A percentile compares a stretch with the other conserved stretches of the same genome.
Conservation (phyloP, 768 basidiomycete genomes). For the Tulasnella sp. region DNA sequence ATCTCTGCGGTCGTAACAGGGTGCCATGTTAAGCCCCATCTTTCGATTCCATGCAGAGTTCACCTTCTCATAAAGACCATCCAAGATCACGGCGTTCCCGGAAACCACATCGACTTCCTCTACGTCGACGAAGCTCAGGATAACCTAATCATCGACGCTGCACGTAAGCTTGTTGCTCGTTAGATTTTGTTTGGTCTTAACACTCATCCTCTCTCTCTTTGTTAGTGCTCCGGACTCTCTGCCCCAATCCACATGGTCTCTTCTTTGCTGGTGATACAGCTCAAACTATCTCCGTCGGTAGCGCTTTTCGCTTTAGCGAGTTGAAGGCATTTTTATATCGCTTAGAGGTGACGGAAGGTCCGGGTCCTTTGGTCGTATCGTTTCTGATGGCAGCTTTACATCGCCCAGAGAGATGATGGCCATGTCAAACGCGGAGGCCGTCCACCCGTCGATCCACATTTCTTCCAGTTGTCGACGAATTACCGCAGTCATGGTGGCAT, state of each 20-base stretch:
- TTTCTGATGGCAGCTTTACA: neutral
- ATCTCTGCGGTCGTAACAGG: slow-evolving; percentile 11
- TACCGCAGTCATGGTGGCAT: slow-evolving; percentile 76
- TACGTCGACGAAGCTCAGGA: slow-evolving; percentile 80
- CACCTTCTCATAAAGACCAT: slow-evolving; percentile 54
- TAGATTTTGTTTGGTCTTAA: neutral
- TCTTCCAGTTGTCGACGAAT: slow-evolving; percentile 64
- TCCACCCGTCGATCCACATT: slow-evolving; percentile 20
- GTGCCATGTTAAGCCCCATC: neutral
- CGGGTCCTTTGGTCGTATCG: neutral
- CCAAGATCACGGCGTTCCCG: slow-evolving; percentile 42
- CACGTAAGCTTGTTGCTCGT: slow-evolving; percentile 49
- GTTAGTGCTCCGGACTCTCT: slow-evolving; percentile 25
- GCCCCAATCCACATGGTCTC: slow-evolving; percentile 25
- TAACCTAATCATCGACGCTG: slow-evolving; percentile 65
- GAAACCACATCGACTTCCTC: slow-evolving; percentile 59
- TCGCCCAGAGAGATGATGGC: slow-evolving; percentile 14
- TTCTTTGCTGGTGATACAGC: slow-evolving; percentile 64
- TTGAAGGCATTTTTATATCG: slow-evolving; percentile 68
- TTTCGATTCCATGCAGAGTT: slow-evolving; percentile 46
- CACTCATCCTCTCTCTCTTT: neutral
- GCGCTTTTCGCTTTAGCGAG: slow-evolving; percentile 71
- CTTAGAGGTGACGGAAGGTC: slow-evolving; percentile 54
- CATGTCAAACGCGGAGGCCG: slow-evolving; percentile 26
- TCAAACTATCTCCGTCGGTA: slow-evolving; percentile 74